A percentile compares a stretch with the other conserved stretches of the same genome.
These are phyloP conservation scores for Kingdonia uniflora DNA, from an alignment of 164 flowering plant genomes.

Conservation along the genomic window DNA sequence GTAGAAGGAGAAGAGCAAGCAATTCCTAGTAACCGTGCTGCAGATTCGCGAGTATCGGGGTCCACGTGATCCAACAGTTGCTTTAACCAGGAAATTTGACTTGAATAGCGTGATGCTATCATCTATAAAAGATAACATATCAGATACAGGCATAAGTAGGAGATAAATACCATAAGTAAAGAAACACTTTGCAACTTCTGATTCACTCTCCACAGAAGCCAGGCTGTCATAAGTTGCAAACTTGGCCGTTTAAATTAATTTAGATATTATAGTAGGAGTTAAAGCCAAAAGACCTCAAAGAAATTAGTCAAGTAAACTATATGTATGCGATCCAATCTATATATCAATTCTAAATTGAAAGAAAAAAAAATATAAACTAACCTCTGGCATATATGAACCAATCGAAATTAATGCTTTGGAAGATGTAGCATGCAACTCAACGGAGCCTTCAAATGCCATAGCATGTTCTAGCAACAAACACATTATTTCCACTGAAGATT, in stretches of 20 bases:
- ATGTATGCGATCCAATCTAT: no score
- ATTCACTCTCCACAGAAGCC: no score
- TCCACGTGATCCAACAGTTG: conserved; percentile 69
- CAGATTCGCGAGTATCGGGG: conserved; percentile 80
- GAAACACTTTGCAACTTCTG: no score
- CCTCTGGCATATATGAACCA: conserved; percentile 72
- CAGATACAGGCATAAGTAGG: conserved; percentile 10
- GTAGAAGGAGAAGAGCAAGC: conserved; percentile 68
- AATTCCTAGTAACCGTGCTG: conserved; percentile 79
- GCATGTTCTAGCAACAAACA: conserved; percentile 86
- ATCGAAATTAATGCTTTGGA: conserved; percentile 61
- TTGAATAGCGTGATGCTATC: conserved; percentile 64
- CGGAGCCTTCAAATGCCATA: conserved; percentile 85
- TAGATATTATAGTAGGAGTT: no score
- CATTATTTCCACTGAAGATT: conserved; percentile 43
- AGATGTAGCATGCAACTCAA: conserved; percentile 83
- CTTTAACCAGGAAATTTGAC: conserved; percentile 57
- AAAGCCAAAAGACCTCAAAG: not conserved
- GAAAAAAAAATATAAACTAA: no score
- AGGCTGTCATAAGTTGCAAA: no score
- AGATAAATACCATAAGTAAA: no score
- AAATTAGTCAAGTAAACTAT: no score
- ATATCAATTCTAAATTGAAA: no score
- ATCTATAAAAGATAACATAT: conserved; percentile 31
- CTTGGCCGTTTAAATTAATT: no score